Evolutionary conservation across 2,329 filamentous ascomycete genomes (phyloP).

Genomic region (Pseudogymnoascus sp.): DNA sequence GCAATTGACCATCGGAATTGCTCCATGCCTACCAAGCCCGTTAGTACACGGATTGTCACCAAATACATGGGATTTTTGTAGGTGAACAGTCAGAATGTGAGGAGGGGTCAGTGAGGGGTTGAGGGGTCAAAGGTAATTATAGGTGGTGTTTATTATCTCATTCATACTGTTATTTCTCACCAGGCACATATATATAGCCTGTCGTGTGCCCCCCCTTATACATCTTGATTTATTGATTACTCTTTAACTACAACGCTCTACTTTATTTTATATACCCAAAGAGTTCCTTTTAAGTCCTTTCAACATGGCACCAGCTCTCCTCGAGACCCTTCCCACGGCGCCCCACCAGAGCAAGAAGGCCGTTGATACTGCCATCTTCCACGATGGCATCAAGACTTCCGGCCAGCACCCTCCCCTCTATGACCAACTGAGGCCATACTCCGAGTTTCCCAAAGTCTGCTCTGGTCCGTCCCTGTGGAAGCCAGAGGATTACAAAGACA

Average conservation of each 20-base stretch:
- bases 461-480: conserved; percentile 66
- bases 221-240: background rate
- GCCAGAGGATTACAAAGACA: conserved; percentile 28
- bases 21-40: background rate
- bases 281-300: background rate
- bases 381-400: conserved; percentile 37
- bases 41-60: background rate
- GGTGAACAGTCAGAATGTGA: background rate
- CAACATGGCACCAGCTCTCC: conserved; percentile 14
- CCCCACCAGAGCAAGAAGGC: conserved; percentile 10
- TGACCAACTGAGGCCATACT: conserved; percentile 55
- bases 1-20: conserved; percentile 1
- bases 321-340: conserved; percentile 12
- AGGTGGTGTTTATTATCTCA: background rate
- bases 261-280: conserved; percentile 3
- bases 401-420: conserved; percentile 66
- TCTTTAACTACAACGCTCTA: background rate
- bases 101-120: background rate
- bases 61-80: background rate
- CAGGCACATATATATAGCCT: background rate
- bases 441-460: conserved; percentile 62
- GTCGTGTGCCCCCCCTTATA: background rate
- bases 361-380: conserved; percentile 25
- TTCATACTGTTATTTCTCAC: background rate
- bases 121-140: background rate